phyloP scores from a whole-genome alignment of 257 asterid genomes.

The Capsicum rhomboideum region DNA sequence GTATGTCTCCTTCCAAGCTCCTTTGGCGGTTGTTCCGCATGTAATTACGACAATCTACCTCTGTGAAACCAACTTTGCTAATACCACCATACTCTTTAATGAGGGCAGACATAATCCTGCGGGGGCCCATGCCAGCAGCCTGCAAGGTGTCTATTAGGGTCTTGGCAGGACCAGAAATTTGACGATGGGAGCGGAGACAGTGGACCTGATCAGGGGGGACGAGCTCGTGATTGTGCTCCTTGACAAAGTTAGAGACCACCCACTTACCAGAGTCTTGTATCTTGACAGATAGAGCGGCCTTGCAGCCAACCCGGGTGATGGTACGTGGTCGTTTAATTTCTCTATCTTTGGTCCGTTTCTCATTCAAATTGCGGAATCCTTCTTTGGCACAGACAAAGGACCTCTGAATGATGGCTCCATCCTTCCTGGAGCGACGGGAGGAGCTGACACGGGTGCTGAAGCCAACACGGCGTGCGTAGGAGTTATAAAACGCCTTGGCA shows the following conservation, averaged over 20 bases:
- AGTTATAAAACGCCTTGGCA: constrained; percentile 91
- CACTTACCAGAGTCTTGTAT: constrained; percentile 90
- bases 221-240: constrained; percentile 88
- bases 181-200: constrained; percentile 89
- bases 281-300: constrained; percentile 86
- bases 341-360: constrained; percentile 82
- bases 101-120: constrained; percentile 93
- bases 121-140: constrained; percentile 99
- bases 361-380: constrained; percentile 90
- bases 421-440: constrained; percentile 95
- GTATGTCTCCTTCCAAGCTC: constrained; percentile 92
- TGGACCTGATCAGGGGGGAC: constrained; percentile 97
- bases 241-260: constrained; percentile 70
- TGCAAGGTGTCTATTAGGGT: constrained; percentile 89
- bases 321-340: constrained; percentile 85
- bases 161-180: constrained; percentile 94
- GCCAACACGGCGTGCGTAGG: constrained; percentile 92
- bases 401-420: constrained; percentile 96
- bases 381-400: constrained; percentile 97
- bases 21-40: constrained; percentile 81
- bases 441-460: constrained; percentile 98
- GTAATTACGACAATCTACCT: constrained; percentile 94
- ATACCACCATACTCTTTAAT: constrained; percentile 95
- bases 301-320: constrained; percentile 92
- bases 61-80: constrained; percentile 94